Conservation (phyloP, 2,329 filamentous ascomycete species). For the Lachnellula cervina region DNA sequence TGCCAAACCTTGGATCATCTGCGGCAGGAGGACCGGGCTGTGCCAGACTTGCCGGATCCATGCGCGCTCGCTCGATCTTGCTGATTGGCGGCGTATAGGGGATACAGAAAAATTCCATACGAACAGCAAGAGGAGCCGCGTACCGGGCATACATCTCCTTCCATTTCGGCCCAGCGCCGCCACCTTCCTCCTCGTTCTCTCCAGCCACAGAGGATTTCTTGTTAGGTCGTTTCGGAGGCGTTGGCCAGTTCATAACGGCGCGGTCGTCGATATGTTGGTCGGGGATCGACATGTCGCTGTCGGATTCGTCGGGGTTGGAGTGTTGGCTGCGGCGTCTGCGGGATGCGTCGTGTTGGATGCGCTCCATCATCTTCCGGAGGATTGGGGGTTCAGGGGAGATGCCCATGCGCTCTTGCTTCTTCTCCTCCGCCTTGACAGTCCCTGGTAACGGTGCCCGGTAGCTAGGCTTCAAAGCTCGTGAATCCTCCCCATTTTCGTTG, state of each 20-base stretch:
- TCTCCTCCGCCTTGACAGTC: neutral
- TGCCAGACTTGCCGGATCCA: neutral
- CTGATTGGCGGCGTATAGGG: neutral
- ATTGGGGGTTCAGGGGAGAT: neutral
- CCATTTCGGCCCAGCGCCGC: too few relatives aligned
- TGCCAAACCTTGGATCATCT: too few relatives aligned
- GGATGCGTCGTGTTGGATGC: neutral
- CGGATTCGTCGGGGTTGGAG: neutral
- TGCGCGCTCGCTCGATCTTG: neutral
- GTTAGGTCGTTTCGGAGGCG: neutral
- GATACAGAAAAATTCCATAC: neutral
- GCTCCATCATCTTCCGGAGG: neutral
- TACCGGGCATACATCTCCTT: neutral
- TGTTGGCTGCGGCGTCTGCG: neutral
- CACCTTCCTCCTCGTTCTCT: neutral
- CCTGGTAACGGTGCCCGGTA: neutral
- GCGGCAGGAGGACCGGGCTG: too few relatives aligned
- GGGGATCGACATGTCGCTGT: neutral
- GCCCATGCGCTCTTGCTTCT: neutral
- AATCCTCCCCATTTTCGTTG: neutral
- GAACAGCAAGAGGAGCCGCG: neutral
- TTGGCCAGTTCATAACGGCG: neutral
- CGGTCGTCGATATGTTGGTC: too few relatives aligned
- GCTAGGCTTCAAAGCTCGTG: neutral
- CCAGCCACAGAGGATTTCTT: neutral